Percentiles rank a stretch among this genome's conserved stretches.
Conservation (phyloP, 2,329 filamentous ascomycete species). For the Blastomyces gilchristii region DNA sequence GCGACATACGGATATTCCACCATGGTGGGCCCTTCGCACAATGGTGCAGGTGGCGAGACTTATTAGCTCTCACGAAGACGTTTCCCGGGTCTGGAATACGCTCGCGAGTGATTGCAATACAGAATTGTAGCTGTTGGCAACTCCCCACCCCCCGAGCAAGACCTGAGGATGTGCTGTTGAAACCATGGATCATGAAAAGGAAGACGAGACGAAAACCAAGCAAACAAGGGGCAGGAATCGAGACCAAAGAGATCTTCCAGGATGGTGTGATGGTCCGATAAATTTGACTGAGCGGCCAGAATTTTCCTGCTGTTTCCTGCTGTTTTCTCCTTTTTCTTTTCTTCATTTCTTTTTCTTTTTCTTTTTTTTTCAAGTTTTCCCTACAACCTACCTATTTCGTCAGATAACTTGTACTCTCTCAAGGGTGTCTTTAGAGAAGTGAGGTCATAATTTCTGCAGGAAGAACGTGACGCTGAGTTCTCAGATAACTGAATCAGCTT, state of each 20-base stretch:
- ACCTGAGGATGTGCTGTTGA: constrained; percentile 3
- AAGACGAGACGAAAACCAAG: constrained; percentile 2
- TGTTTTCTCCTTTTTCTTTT: neutral
- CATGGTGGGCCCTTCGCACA: constrained; percentile 39
- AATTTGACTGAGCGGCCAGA: neutral
- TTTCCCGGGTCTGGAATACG: constrained; percentile 14
- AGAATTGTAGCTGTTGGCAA: constrained; percentile 14
- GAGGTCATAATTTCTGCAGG: neutral
- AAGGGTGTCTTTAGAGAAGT: neutral
- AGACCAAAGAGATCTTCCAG: neutral
- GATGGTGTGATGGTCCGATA: neutral
- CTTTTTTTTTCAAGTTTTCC: neutral
- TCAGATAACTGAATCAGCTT: neutral
- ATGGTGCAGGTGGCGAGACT: constrained; percentile 38
- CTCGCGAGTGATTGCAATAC: constrained; percentile 10
- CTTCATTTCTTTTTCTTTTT: neutral
- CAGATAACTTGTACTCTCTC: constrained; percentile 1
- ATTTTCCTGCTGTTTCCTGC: neutral
- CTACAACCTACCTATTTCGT: constrained; percentile 1
- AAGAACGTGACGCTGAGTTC: neutral
- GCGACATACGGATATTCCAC: constrained; percentile 37
- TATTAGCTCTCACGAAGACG: constrained; percentile 26
- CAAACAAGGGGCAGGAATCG: neutral
- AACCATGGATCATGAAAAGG: neutral
- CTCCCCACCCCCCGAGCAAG: constrained; percentile 16